Conservation (phyloP, 1,139 yeast species). For the Candida sp. region DNA sequence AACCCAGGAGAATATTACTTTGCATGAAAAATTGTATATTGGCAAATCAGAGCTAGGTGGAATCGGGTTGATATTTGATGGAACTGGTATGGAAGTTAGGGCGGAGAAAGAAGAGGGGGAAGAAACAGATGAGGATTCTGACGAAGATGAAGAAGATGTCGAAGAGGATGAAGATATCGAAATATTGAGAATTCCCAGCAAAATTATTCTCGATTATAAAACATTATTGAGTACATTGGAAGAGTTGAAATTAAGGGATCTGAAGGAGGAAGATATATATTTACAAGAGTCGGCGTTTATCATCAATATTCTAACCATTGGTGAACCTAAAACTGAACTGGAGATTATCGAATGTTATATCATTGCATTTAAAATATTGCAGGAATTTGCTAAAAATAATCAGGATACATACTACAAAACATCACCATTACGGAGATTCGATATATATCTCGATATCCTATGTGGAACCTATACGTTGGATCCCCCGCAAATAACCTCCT, state of each 20-base stretch:
- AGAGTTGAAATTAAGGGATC: constrained; percentile 14
- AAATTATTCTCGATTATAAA: constrained; percentile 23
- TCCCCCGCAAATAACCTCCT: constrained; percentile 3
- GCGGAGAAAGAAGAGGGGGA: not conserved
- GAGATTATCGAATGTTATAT: constrained; percentile 27
- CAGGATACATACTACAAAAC: constrained; percentile 3
- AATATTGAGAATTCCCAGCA: constrained; percentile 35
- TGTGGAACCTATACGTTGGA: constrained; percentile 15
- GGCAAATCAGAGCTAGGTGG: constrained; percentile 29
- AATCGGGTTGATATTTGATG: constrained; percentile 25
- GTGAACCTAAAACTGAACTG: constrained; percentile 25
- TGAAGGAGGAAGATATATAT: constrained; percentile 11
- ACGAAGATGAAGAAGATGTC: constrained; percentile 4
- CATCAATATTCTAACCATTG: constrained; percentile 16
- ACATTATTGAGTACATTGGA: constrained; percentile 25
- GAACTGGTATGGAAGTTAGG: constrained; percentile 1
- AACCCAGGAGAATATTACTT: constrained; percentile 3
- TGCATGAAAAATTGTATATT: constrained; percentile 13
- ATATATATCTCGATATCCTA: constrained; percentile 25
- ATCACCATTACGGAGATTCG: constrained; percentile 12
- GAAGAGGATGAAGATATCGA: constrained; percentile 13
- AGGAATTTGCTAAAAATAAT: constrained; percentile 4
- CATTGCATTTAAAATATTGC: constrained; percentile 19
- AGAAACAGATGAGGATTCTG: constrained; percentile 1
- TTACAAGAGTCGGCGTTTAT: constrained; percentile 18